Base-by-base conservation (phyloP, 73 alveolate species). In the Tetrahymena thermophila region DNA sequence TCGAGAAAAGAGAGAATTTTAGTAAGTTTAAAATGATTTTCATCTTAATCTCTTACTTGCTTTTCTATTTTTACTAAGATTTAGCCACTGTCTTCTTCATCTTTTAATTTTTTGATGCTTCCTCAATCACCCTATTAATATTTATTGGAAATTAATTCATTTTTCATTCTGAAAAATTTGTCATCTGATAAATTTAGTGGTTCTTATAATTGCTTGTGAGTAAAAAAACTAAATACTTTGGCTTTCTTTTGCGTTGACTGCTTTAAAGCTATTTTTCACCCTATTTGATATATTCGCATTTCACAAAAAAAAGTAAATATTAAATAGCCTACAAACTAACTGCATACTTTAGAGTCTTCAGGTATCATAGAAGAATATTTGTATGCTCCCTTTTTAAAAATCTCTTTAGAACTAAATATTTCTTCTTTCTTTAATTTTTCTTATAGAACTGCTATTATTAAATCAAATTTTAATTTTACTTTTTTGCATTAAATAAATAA, bases 61-160 rank as follows among this genome's bases (percentile, higher is more conserved):
- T 71, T 71, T 71, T 71, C 89, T 71, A 71, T n/a, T 71, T 71
- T 31, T 71, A 19, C 37, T 71, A 31, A 71, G 89, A 71, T 71
- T 71, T 71, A 71, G 89, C 89, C 17, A n/a, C 89, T 71, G 89
- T n/a, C 89, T 71, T 71, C 89, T 71, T 71, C 89, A 71, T n/a
- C 89, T 71, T 71, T 71, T 71, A 34, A 71, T 71, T 71, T 71
- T 71, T 71, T 71, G 89, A 71, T 71, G 89, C 89, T 71, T 71
- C 89, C 89, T 71, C 89, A 71, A 71, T 71, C 40, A 71, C 89
- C 89, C 89, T 71, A 71, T 71, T 17, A 23, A 71, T 71, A 71
- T 19, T n/a, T 23, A 71, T 28, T 5, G 9, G 11, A 9, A n/a
- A 28, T 28, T 71, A 28, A 31, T 71, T 71, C 16, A n/a, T 19